Base-by-base conservation (phyloP, 2,329 filamentous ascomycete genomes). In the Aspergillus fructus region DNA sequence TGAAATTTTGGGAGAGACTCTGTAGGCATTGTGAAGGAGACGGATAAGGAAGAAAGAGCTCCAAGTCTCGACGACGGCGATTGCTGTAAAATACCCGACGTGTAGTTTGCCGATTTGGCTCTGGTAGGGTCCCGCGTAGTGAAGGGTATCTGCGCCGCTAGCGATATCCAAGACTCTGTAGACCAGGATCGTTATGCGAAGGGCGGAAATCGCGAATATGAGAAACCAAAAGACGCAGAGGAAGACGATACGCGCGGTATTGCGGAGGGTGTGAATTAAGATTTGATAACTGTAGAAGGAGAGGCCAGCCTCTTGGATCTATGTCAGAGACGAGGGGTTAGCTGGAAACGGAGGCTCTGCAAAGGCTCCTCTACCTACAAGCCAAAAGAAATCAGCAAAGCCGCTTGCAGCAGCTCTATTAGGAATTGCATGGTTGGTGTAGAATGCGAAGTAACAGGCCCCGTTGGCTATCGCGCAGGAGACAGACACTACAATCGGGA, bases 261-360 rank as follows among this genome's bases (percentile, higher is more conserved):
- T 30, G 21, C 41, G 46, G 24, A 58, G 56, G 23, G 51, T 50
- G 33, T 55, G 51, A 13, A 51, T 43, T 21, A 58, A 33, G 24
- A 58, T 55, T 21, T 55, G 56, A 19, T 58, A 58, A 15, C 52
- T 55, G 56, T 58, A 58, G n/a, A 58, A 51, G 21, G 56, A 55
- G 33, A 58, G 42, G 17, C 56, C 56, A 23, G 33, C 51, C 15
- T 58, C 56, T 51, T 58, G 56, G 27, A 55, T 34, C 56, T 58
- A 30, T 30, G 27, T 9, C 27, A 9, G 27, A n/a, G 27, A 19
- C 8, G 23, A 43, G 11, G 12, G 9, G 12, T 24, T 27, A 17
- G 12, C 24, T 48, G 6, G 27, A 30, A 47, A 27, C 21, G 15
- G 15, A 47, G 37, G 37, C 37, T 40, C 17, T 40, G 37, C 37